Evolutionary conservation across 805 yeast genomes (phyloP), one percentile per base, ranked within the genome.

Genomic region (Yamadazyma insecticola): DNA sequence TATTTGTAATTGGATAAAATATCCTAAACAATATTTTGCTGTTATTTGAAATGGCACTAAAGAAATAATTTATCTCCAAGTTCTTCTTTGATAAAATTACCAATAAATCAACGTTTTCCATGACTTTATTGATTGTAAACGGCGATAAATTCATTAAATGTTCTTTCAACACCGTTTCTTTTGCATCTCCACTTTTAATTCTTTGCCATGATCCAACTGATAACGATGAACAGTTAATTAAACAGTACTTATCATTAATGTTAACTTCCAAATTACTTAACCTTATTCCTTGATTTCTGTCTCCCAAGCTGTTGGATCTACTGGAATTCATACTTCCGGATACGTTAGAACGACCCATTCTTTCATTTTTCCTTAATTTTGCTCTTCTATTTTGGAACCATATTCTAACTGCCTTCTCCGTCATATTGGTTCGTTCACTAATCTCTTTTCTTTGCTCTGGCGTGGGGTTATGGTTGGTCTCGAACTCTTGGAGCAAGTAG

Each of bases 381-480:
- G 92, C 92, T 40, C 97, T 63, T 45, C 89, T 65, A 52, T 87
- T 87, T 55, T 88, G 97, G 49, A 86, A 88, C 96, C 96, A 88
- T 25, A 88, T 88, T 33, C 95, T 70, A 2, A 88, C 95, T 10
- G 89, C 85, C 40, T 92, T 73, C 46, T 88, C 96, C 10, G 88
- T 75, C 84, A 87, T 80, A 13, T 81, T 83, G 1, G 94, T 83
- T 38, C 70, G 69, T 2, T 71, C 76, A 23, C 92, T 77, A 22
- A 88, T 76, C 18, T 67, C 72, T 47, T 79, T 79, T 24, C 96
- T 63, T 34, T 72, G 72, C 24, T 80, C 80, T 0, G 89, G 77
- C 18, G 76, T 67, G 1, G 96, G 96, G 43, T 81, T 84, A 18
- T 85, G 81, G 43, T 84, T 84, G 30, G 60, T 63, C 30, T 71